Evolutionary conservation across 345 rosid genomes (phyloP), one percentile per base, ranked within the genome.

Genomic region (Anastatica hierochuntica): DNA sequence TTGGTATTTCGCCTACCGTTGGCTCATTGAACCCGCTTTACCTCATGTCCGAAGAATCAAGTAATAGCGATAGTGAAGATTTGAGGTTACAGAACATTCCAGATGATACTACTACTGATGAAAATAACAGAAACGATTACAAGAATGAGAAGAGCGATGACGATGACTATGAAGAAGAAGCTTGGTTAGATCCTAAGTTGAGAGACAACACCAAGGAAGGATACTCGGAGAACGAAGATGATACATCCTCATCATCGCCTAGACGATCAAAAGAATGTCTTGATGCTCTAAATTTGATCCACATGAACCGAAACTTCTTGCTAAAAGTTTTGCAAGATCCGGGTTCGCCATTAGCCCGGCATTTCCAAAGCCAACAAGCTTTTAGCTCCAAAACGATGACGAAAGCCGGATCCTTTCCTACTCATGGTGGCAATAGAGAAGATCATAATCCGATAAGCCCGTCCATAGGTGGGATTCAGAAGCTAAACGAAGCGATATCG

Each of bases 281-380:
- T 47, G 87, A 79, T 54, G 80, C 83, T 41, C 40, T 73, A 15
- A 77, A 81, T 53, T 31, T 81, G 66, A 67, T 77, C 35, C 73
- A 71, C 66, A 58, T 57, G 66, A 77, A 83, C 47, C 75, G 77
- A 63, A 82, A 84, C 38, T 66, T 77, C 15, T 58, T 88, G 14
- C 14, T 67, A 21, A 72, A 58, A 56, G 48, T 81, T 16, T 23
- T 85, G 27, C 76, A 74, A 13, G 86, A 76, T 43, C 81, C 82
- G 3, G 74, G 76, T 19, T 77, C 80, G 43, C 83, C 77, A 5
- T 53, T 79, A 49, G 78, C 79, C 39, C 62, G 76, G 8, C 73
- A 73, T 49, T 72, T 75, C 48, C 75, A 70, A 11, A 71, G 64
- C 60, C 75, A 74, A 43, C 77, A 63, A 14, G 44, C 68, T 43